phyloP scores from a whole-genome alignment of 176 grass and related monocot genomes.

The Chrysopogon serrulatus region DNA sequence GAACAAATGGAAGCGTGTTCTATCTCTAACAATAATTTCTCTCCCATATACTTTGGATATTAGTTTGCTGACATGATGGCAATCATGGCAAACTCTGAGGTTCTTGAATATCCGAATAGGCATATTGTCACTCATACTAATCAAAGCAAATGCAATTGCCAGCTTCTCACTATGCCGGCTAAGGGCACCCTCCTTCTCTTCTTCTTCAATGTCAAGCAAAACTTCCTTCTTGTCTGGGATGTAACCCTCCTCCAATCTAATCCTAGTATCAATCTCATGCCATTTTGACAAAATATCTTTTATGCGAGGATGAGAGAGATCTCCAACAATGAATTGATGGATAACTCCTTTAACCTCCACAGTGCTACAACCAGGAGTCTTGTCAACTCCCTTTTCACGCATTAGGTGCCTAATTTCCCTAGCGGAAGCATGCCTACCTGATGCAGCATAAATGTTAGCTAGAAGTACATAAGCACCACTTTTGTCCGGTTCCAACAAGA shows the following conservation, averaged over 20 bases:
- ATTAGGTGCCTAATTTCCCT: slow-evolving; percentile 49
- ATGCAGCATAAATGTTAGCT: slow-evolving; percentile 48
- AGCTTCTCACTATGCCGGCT: slow-evolving; percentile 55
- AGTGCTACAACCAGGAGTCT: slow-evolving; percentile 54
- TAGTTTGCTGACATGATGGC: slow-evolving; percentile 59
- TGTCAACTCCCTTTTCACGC: slow-evolving; percentile 45
- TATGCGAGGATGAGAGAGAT: slow-evolving; percentile 50
- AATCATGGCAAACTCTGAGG: slow-evolving; percentile 55
- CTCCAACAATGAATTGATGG: slow-evolving; percentile 62
- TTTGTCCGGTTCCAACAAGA: slow-evolving; percentile 48
- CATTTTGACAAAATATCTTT: slow-evolving; percentile 52
- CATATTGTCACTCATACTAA: slow-evolving; percentile 30
- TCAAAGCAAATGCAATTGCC: slow-evolving; percentile 50
- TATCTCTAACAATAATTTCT: slow-evolving; percentile 61
- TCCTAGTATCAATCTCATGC: slow-evolving; percentile 49
- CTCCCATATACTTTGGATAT: slow-evolving; percentile 59
- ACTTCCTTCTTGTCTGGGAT: slow-evolving; percentile 56
- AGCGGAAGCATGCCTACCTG: slow-evolving; percentile 36
- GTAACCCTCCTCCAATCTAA: slow-evolving; percentile 55
- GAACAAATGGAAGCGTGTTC: slow-evolving; percentile 54
- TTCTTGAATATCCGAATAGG: slow-evolving; percentile 53
- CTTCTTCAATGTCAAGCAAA: slow-evolving; percentile 53
- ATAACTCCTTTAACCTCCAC: slow-evolving; percentile 51
- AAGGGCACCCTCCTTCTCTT: slow-evolving; percentile 50
- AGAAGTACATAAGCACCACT: slow-evolving; percentile 54